These are phyloP conservation scores for Fistulinella cinereoalba DNA, from an alignment of 1,284 basidiomycete species.

Conservation along the genomic window DNA sequence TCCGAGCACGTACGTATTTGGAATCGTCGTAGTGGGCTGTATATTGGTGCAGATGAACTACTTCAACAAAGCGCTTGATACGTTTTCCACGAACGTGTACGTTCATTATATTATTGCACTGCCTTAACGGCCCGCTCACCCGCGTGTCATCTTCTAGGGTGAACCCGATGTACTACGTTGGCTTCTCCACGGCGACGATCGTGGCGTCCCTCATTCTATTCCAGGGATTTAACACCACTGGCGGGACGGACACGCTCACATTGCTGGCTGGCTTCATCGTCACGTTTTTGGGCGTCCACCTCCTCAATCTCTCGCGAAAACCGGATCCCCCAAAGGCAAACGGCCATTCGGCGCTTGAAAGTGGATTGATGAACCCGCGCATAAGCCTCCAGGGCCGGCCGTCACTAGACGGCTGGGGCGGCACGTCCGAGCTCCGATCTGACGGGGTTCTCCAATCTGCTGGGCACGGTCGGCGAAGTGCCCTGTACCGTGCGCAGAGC, in stretches of 20 bases:
- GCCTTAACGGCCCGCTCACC: conserved; percentile 9
- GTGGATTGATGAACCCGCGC: conserved; percentile 76
- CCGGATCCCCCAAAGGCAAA: conserved; percentile 45
- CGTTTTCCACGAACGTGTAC: conserved; percentile 96
- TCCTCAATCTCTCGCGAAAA: conserved; percentile 81
- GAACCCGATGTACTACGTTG: conserved; percentile 98
- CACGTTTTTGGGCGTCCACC: conserved; percentile 90
- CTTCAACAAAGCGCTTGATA: conserved; percentile 98
- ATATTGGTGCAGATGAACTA: conserved; percentile 98
- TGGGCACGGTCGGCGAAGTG: conserved; percentile 48
- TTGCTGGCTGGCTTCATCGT: conserved; percentile 85
- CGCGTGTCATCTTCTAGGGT: conserved; percentile 46
- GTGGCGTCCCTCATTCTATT: conserved; percentile 95
- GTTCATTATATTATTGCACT: conserved; percentile 33
- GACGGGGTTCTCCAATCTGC: conserved; percentile 36
- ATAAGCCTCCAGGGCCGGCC: conserved; percentile 64
- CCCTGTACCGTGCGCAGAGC: conserved; percentile 60
- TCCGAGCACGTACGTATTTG: conserved; percentile 94
- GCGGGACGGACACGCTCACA: conserved; percentile 78
- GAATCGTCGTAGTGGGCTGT: conserved; percentile 78
- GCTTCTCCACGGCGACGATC: conserved; percentile 96
- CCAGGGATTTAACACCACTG: conserved; percentile 93
- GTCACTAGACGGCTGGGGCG: conserved; percentile 71
- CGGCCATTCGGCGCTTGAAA: conserved; percentile 58
- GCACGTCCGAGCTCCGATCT: conserved; percentile 35